Percentiles rank a stretch among this genome's conserved stretches.
Conservation (phyloP, 202 grass and related monocot genomes). For the Setaria italica region DNA sequence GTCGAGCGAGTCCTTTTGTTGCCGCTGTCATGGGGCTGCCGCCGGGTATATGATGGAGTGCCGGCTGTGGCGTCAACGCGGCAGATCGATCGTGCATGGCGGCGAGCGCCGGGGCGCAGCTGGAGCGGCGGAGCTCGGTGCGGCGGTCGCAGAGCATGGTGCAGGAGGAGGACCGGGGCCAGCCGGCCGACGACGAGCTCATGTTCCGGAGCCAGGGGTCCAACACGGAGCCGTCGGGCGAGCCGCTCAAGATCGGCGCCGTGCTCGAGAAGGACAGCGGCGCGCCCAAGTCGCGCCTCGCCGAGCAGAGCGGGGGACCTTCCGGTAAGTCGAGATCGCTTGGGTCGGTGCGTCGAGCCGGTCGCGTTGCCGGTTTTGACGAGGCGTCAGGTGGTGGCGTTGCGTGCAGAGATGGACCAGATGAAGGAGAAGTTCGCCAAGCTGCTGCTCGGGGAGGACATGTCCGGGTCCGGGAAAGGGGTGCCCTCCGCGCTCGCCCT, state of each 20-base stretch:
- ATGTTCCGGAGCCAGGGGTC: conserved; percentile 43
- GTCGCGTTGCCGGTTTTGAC: conserved; percentile 30
- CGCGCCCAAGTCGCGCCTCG: conserved; percentile 26
- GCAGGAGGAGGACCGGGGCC: conserved; percentile 40
- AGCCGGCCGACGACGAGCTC: conserved; percentile 22
- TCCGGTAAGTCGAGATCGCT: conserved; percentile 40
- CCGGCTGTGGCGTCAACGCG: conserved; percentile 4
- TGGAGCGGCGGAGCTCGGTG: conserved; percentile 58
- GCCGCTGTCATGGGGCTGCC: background rate
- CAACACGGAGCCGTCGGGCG: background rate
- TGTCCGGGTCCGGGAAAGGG: conserved; percentile 93
- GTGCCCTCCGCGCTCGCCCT: conserved; percentile 85
- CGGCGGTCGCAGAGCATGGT: conserved; percentile 49
- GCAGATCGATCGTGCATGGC: conserved; percentile 25
- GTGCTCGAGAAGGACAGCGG: conserved; percentile 28
- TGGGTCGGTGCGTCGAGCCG: background rate
- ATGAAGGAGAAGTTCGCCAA: conserved; percentile 90
- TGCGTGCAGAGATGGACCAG: conserved; percentile 75
- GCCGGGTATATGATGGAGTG: background rate
- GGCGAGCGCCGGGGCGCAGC: conserved; percentile 22
- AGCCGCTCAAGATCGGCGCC: conserved; percentile 21
- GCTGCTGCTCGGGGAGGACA: conserved; percentile 92
- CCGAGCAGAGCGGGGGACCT: conserved; percentile 13
- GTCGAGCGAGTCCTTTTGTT: background rate
- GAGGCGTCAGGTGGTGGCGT: conserved; percentile 39